These are phyloP conservation scores for Trichopus zeylanicus DNA, from an alignment of 116 monocot species.

Conservation along the genomic window DNA sequence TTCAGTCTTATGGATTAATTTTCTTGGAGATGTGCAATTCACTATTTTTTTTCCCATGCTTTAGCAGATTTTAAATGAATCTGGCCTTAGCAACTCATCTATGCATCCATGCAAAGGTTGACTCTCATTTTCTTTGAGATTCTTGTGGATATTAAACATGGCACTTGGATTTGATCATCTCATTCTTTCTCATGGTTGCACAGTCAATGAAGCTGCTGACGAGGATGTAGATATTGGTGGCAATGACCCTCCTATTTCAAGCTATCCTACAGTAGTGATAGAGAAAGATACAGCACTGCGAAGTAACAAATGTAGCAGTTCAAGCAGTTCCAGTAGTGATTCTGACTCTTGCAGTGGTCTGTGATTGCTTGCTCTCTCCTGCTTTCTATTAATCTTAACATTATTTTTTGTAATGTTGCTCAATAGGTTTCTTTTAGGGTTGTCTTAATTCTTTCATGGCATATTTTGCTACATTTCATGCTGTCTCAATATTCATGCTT, in stretches of 20 bases:
- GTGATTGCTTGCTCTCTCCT: slow-evolving; percentile 10
- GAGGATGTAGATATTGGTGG: slow-evolving; percentile 82
- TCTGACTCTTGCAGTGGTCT: slow-evolving; percentile 80
- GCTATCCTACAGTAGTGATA: slow-evolving; percentile 67
- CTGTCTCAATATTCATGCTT: too few species aligned
- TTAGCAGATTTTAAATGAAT: slow-evolving; percentile 56
- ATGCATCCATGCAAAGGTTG: slow-evolving; percentile 58
- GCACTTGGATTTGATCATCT: not conserved
- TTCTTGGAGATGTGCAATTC: not conserved
- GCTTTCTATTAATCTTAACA: not conserved
- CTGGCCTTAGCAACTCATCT: slow-evolving; percentile 66
- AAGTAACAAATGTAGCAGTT: slow-evolving; percentile 50
- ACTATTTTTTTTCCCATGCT: not conserved
- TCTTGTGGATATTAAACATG: not conserved
- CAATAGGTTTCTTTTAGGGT: not conserved
- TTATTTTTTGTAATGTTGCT: not conserved
- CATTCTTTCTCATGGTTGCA: not conserved
- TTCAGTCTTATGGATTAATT: not conserved
- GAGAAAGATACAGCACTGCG: slow-evolving; percentile 40
- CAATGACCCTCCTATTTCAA: slow-evolving; percentile 57
- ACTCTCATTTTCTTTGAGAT: not conserved
- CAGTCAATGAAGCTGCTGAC: slow-evolving; percentile 55
- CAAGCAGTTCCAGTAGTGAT: slow-evolving; percentile 58
- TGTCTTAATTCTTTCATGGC: too few species aligned
- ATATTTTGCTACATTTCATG: too few species aligned